Percentiles rank a stretch among this genome's conserved stretches.
phyloP scores from a whole-genome alignment of 345 rosid species.

The Mangifera indica region DNA sequence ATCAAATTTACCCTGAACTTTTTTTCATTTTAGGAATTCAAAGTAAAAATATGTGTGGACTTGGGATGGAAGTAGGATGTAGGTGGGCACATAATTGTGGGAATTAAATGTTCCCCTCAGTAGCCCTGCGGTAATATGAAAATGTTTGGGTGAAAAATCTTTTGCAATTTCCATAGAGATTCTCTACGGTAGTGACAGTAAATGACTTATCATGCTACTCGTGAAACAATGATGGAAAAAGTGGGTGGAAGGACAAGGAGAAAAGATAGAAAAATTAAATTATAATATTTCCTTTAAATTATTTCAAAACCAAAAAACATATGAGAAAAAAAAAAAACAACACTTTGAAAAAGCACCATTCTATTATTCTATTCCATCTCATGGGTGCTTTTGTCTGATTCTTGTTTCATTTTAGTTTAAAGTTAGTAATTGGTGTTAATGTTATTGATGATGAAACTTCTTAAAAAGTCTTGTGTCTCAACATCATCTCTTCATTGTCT shows the following conservation, averaged over 20 bases:
- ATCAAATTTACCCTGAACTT: no score
- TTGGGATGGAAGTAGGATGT: no score
- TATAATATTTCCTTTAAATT: constrained; percentile 13
- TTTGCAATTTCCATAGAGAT: constrained; percentile 35
- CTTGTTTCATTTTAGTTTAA: constrained; percentile 13
- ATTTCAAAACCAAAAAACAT: no score
- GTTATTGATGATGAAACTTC: constrained; percentile 14
- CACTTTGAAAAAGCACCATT: constrained; percentile 5
- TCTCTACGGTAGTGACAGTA: constrained; percentile 34
- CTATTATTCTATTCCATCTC: background rate
- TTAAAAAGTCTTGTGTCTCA: background rate
- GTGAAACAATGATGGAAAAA: constrained; percentile 36
- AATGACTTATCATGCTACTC: constrained; percentile 33
- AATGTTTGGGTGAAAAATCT: constrained; percentile 16
- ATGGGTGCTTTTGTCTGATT: constrained; percentile 13
- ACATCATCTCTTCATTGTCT: background rate
- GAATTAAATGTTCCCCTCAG: no score
- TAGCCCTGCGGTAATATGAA: no score
- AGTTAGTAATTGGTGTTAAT: constrained; percentile 1
- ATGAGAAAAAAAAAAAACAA: no score
- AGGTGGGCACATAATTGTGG: no score
- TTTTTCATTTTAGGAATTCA: no score
- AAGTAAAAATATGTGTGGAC: no score
- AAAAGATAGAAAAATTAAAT: background rate
- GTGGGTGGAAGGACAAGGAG: constrained; percentile 6